Evolutionary conservation across 2,329 filamentous ascomycete genomes (phyloP), one percentile per base, ranked within the genome.

Genomic region (Phoma sp.): DNA sequence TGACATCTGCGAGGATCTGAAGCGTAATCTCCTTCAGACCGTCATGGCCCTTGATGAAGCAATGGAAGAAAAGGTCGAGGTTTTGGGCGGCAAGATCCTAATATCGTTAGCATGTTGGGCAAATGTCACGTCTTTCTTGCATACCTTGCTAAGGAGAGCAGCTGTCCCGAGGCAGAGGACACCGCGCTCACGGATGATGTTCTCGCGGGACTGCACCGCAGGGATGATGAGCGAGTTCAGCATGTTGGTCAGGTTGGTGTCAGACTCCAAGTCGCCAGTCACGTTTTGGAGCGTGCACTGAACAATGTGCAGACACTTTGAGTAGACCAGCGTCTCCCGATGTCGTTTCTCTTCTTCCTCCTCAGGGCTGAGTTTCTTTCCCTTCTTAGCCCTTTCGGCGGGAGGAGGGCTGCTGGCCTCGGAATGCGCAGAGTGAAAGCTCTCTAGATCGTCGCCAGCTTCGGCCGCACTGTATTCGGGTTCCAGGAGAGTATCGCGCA

Each of bases 271-370:
- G 68, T 90, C 90, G 57, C 92, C 91, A 48, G 90, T 84, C 9
- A 99, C 91, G 70, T 98, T 96, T 71, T 96, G 88, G 46, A 99
- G 84, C 90, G 98, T 96, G 81, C 92, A 98, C 75, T 97, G 92
- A 24, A 96, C 93, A 64, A 99, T 97, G 72, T 97, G 91, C 58
- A 99, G 83, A 75, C 95, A 98, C 78, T 98, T 98, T 86, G 97
- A 93, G 80, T 98, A 98, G 74, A 98, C 90, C 80, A 97, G 88
- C 71, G 97, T 95, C 77, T 97, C 92, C 62, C 86, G 88, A 63
- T 97, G 86, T 1, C 90, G 91, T 78, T 93, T 96, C 41, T 82
- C 81, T 62, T 86, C 84, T 47, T 85, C 83, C 43, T 63, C 85
- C 82, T 81, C 68, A 65, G 77, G 36, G 72, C 76, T 60, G 75